phyloP scores from a whole-genome alignment of 2,329 filamentous ascomycete genomes.

The Diaporthe sp. region DNA sequence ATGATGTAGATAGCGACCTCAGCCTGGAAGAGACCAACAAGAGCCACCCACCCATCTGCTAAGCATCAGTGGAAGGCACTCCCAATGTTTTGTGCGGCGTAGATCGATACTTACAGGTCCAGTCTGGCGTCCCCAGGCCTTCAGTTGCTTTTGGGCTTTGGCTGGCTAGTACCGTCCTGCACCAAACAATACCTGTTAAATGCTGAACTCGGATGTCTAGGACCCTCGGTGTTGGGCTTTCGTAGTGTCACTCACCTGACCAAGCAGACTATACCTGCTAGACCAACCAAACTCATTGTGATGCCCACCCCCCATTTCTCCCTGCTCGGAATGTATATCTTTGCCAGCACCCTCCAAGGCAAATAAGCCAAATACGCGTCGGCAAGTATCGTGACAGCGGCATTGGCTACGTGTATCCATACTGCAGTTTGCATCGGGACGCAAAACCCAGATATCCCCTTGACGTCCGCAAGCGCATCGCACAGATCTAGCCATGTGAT shows the following conservation, averaged over 20 bases:
- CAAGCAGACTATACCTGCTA: conserved; percentile 39
- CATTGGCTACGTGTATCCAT: conserved; percentile 29
- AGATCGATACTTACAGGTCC: conserved; percentile 32
- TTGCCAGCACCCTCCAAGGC: conserved; percentile 32
- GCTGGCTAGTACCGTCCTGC: conserved; percentile 19
- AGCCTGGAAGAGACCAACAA: conserved; percentile 31
- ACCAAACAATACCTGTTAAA: background rate
- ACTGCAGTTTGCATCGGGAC: conserved; percentile 29
- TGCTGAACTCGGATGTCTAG: background rate
- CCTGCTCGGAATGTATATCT: conserved; percentile 32
- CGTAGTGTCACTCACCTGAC: conserved; percentile 26
- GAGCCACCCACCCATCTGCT: conserved; percentile 34
- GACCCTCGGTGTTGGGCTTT: background rate
- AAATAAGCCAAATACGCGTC: conserved; percentile 20
- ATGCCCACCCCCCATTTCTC: conserved; percentile 38
- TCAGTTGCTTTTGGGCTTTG: conserved; percentile 17
- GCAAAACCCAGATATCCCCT: conserved; percentile 16
- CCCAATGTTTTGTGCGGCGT: background rate
- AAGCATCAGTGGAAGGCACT: background rate
- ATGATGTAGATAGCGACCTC: conserved; percentile 37
- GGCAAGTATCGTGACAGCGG: conserved; percentile 14
- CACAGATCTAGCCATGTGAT: conserved; percentile 34
- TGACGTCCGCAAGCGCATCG: conserved; percentile 12
- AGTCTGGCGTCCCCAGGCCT: conserved; percentile 33
- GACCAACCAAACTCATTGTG: conserved; percentile 43